Evolutionary conservation across 1,139 yeast genomes (phyloP), one percentile per base, ranked within the genome.

Genomic region (Trichomonascaceae sp.): DNA sequence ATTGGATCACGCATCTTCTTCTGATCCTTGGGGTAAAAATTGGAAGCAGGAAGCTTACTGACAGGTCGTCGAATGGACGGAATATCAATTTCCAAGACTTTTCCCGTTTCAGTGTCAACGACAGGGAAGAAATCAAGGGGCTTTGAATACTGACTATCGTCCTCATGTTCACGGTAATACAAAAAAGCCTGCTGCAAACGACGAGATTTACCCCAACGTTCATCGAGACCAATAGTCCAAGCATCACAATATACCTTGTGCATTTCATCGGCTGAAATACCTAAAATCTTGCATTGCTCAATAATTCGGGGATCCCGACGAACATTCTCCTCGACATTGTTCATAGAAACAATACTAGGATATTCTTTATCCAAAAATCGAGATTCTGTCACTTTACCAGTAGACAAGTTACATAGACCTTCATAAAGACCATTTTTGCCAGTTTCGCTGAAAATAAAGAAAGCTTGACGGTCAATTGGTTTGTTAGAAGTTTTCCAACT

Each of bases 161-260:
- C 87, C 69, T 83, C 89, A 64, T 83, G 76, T n/a, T 82, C 75
- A 72, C 90, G 79, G 78, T 83, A 85, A 74, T 84, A 86, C 80
- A 86, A 78, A 70, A 85, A 78, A 43, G 91, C 91, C 70, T 86
- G 95, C 70, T 85, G 93, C 60, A 86, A 78, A 70, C 95, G 78
- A 69, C 80, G 78, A 49, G 81, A 76, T 50, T 86, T 80, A 50
- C 93, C 93, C 87, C 89, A 86, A 72, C 93, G 79, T 72, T 84
- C 93, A 67, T 86, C 95, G 67, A 82, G 85, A 56, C 93, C 93
- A 66, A 86, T 84, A 50, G 93, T 84, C 95, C 95, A 86, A 56
- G 93, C 89, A 69, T 86, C 95, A 74, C 93, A 85, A 75, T 84
- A 85, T 51, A 86, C 79, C 63, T 82, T 80, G 70, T 80, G 75